Evolutionary conservation across 257 asterid genomes (phyloP), one percentile per base, ranked within the genome.

Genomic region (Echites panduratus): DNA sequence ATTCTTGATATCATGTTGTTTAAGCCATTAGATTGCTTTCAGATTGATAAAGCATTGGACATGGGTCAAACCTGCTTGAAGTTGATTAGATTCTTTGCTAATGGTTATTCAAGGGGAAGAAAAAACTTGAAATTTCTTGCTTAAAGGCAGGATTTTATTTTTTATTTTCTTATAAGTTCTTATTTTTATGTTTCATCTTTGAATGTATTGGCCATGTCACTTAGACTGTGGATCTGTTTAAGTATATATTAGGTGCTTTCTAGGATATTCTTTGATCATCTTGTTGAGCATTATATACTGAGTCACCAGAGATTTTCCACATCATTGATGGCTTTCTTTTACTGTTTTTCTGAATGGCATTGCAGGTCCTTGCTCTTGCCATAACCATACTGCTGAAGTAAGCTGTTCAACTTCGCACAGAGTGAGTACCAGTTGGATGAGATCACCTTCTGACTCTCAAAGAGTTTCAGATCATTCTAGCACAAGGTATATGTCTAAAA

Each of bases 401-500:
- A 79, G 83, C 75, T 90, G 89, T 81, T 85, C 95, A 66, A 83
- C 86, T 24, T 84, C 90, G 1, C 61, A 77, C 71, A 83, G 83
- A 70, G 76, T 79, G 69, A 66, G 79, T 48, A 35, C 82, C 64
- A 76, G 79, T 66, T 84, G 76, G 82, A 79, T 76, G 74, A 90
- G 83, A 81, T 70, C 87, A 67, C 70, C 83, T 7, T 74, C 59
- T 64, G 85, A 80, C 75, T 78, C 73, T 79, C 90, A 85, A 75
- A 84, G 84, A 79, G 78, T 72, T 76, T 67, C 84, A 70, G 84
- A 81, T 61, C 70, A 77, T 81, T 76, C 90, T 49, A 81, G 85
- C 74, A 79, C 88, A 84, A 90, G 95, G 96, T 87, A 44, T 57
- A 66, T 75, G 48, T 12, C 62, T 50, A 49, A 57, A 71, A 63